Conservation (phyloP, 306 rosid genomes). For the Albizia julibrissin region DNA sequence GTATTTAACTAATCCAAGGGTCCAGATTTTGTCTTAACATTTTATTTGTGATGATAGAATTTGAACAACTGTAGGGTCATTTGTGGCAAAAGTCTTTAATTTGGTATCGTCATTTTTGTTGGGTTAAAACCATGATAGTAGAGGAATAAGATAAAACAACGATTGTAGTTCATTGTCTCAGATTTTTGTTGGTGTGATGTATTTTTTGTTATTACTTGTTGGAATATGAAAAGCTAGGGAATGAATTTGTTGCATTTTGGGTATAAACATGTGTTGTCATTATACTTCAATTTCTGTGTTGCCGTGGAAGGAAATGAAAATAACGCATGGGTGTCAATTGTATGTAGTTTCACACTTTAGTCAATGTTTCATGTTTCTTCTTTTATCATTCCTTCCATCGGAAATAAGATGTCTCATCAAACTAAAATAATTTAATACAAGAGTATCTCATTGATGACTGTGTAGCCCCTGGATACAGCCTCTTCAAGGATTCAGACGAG, state of each 20-base stretch:
- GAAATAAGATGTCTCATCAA: conserved; percentile 19
- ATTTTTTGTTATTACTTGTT: conserved; percentile 18
- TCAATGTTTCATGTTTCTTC: not conserved
- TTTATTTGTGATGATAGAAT: conserved; percentile 8
- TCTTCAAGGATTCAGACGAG: conserved; percentile 97
- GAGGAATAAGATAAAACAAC: not conserved
- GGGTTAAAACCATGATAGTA: conserved; percentile 3
- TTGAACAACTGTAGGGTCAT: not conserved
- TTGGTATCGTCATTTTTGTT: not conserved
- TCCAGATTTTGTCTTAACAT: not conserved
- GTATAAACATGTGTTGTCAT: not conserved
- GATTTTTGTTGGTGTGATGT: not conserved
- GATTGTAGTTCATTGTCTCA: not conserved
- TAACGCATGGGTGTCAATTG: conserved; percentile 5
- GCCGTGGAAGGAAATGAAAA: conserved; percentile 14
- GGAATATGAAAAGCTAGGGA: conserved; percentile 6
- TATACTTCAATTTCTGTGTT: conserved; percentile 13
- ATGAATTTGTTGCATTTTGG: conserved; percentile 4
- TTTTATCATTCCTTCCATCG: conserved; percentile 26
- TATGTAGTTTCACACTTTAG: not conserved
- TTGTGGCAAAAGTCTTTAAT: not conserved
- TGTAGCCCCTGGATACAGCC: conserved; percentile 99
- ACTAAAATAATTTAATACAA: conserved; percentile 38
- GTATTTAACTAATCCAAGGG: conserved; percentile 8
- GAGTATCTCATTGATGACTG: conserved; percentile 40